Evolutionary conservation across 331 rosid species (phyloP).

Genomic region (Rhamnella rubrinervis): DNA sequence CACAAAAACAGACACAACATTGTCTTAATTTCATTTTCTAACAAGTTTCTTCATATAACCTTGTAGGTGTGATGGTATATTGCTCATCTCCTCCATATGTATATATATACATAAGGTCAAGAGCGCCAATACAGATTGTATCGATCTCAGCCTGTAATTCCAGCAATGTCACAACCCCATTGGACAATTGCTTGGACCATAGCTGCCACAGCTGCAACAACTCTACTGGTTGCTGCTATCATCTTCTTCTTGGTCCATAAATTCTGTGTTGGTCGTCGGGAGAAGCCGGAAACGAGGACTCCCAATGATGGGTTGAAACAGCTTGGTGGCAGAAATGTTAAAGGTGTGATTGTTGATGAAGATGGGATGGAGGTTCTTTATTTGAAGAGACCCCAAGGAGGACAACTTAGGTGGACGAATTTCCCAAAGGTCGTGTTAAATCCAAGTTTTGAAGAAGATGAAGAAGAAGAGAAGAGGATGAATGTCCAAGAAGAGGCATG

Average conservation of each 20-base stretch:
- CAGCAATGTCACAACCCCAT: slow-evolving; percentile 33
- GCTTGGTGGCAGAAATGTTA: slow-evolving; percentile 44
- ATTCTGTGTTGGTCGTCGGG: slow-evolving; percentile 20
- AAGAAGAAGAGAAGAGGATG: slow-evolving; percentile 19
- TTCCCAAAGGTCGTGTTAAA: slow-evolving; percentile 42
- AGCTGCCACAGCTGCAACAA: slow-evolving; percentile 48
- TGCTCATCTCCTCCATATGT: background rate
- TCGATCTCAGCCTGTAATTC: background rate
- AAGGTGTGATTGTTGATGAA: slow-evolving; percentile 66
- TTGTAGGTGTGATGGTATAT: background rate
- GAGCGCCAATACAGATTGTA: background rate
- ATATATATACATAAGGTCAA: background rate
- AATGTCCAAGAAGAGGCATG: slow-evolving; percentile 15
- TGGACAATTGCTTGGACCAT: slow-evolving; percentile 38
- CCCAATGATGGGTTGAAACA: slow-evolving; percentile 38
- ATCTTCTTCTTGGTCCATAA: slow-evolving; percentile 40
- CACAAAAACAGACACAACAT: background rate
- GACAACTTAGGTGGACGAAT: slow-evolving; percentile 19
- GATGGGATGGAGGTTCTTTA: slow-evolving; percentile 74
- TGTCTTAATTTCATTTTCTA: background rate
- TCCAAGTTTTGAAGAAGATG: slow-evolving; percentile 22
- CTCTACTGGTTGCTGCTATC: slow-evolving; percentile 35
- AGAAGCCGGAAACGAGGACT: slow-evolving; percentile 21
- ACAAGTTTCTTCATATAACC: background rate
- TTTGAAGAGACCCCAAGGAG: slow-evolving; percentile 63